Evolutionary conservation across 768 basidiomycete species (phyloP), one percentile per base, ranked within the genome.

Genomic region (Serpula lacrymans): DNA sequence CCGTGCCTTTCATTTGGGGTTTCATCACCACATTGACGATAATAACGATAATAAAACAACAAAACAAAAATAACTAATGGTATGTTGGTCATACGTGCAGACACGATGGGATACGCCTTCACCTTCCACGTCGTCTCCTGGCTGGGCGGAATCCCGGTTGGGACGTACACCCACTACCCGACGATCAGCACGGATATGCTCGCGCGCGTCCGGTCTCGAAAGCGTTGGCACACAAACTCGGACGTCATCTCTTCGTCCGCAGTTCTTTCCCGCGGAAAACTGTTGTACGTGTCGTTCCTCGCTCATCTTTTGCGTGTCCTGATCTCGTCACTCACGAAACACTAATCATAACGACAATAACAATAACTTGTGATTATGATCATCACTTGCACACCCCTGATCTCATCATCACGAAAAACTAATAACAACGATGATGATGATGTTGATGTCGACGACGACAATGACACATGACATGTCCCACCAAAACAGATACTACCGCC

Each of bases 71-170:
- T 25, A 25, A 28, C 23, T 28, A 26, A 21, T 24, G 22, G 29
- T 37, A 18, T 41, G 44, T 50, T 18, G 47, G 34, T 44, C 32
- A 37, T n/a, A 18, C 29, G 37, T 17, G 18, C 50, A 96, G 95
- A 99, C 58, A 91, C 93, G 1, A 98, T 98, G 94, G 96, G 96
- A 21, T 96, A 93, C 52, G 92, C 93, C 0, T 97, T 97, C 57
- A 90, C 91, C 2, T 92, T 89, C 60, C 90, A 84, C 13, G 66
- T 87, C 22, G 82, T 93, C 6, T 64, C 76, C 1, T 62, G 79
- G 37, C 54, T 95, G 2, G 73, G 78, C 12, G 57, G 69, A 12
- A 72, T 90, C 28, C 82, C 88, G 2, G 74, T 95, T 17, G 92
- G 87, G 7, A 87, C 92, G 21, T 99, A 98, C 52, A 80, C 92